A percentile compares a stretch with the other conserved stretches of the same genome.
phyloP scores from a whole-genome alignment of 2,329 filamentous ascomycete species.

The Monilinia laxa region DNA sequence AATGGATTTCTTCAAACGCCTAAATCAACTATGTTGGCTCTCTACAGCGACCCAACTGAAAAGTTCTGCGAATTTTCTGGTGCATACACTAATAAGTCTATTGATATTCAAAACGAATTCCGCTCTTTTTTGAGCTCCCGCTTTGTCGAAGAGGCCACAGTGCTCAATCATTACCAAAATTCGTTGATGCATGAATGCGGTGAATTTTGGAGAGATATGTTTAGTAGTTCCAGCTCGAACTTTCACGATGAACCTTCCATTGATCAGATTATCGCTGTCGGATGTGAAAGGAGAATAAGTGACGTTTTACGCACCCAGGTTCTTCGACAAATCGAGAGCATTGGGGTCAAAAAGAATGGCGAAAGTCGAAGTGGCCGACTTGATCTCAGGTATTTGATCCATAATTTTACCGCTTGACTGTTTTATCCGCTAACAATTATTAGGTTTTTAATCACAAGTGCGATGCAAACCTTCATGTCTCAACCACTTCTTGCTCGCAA shows the following conservation, averaged over 20 bases:
- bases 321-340: constrained; percentile 53
- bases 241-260: constrained; percentile 41
- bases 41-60: neutral
- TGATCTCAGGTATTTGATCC: constrained; percentile 54
- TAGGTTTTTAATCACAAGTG: constrained; percentile 60
- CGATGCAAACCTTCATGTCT: constrained; percentile 56
- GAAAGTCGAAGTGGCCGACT: constrained; percentile 54
- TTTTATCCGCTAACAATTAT: constrained; percentile 9
- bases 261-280: constrained; percentile 61
- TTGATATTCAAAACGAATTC: constrained; percentile 57
- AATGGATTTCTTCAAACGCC: constrained; percentile 18
- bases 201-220: constrained; percentile 40
- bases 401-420: neutral
- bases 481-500: constrained; percentile 52
- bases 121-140: constrained; percentile 52
- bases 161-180: constrained; percentile 51
- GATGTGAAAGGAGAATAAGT: constrained; percentile 55
- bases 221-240: constrained; percentile 27
- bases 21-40: neutral
- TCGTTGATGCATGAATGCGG: constrained; percentile 51
- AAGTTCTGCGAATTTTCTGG: constrained; percentile 33
- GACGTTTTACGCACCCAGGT: constrained; percentile 51
- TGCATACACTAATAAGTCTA: constrained; percentile 41
- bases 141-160: constrained; percentile 50
- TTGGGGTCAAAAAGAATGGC: constrained; percentile 53